Evolutionary conservation across 805 yeast genomes (phyloP).

Genomic region (Candida awuae): DNA sequence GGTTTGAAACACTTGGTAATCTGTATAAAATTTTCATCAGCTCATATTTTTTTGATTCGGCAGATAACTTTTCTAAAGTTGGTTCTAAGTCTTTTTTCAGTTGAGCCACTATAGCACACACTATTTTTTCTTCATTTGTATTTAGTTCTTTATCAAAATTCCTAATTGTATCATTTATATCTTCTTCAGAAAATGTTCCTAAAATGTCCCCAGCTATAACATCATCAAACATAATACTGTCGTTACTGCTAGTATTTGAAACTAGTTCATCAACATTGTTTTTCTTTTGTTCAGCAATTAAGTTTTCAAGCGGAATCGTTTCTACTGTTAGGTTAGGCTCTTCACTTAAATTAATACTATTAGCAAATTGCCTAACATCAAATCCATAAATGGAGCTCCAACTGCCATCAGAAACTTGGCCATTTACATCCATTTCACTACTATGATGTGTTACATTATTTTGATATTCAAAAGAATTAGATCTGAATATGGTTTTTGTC

Average conservation of each 20-base stretch:
- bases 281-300: background rate
- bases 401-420: no score
- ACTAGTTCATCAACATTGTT: background rate
- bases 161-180: background rate
- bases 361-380: no score
- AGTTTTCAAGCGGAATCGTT: no score
- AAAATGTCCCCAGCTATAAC: background rate
- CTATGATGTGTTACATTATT: background rate
- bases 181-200: background rate
- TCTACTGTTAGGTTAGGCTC: no score
- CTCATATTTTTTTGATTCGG: slow-evolving; percentile 20
- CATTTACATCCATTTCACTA: no score
- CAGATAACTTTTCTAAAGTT: slow-evolving; percentile 15
- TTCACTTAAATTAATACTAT: no score
- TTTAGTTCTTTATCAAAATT: background rate
- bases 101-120: slow-evolving; percentile 8
- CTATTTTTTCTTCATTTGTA: slow-evolving; percentile 6
- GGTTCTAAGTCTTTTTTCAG: slow-evolving; percentile 21
- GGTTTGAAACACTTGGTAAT: slow-evolving; percentile 23
- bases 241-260: background rate
- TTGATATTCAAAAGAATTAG: slow-evolving; percentile 8
- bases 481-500: slow-evolving; percentile 12
- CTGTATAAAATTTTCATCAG: slow-evolving; percentile 19
- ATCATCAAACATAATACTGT: slow-evolving; percentile 6
- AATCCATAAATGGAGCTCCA: no score